Base-by-base conservation (phyloP, 345 rosid species). In the Aethionema arabicum region DNA sequence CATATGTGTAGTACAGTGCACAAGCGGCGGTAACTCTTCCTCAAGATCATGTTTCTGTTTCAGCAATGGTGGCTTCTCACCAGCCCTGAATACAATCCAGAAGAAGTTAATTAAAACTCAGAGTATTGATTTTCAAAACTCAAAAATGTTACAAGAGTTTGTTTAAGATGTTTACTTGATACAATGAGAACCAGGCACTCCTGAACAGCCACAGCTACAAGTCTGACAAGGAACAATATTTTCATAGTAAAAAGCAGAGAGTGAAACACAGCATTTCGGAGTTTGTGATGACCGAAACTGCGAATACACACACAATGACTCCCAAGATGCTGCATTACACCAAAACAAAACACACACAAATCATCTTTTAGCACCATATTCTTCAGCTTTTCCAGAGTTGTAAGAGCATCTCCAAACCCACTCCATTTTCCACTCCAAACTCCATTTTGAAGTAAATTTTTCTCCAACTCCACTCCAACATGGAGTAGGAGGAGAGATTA, bases 261-360 rank as follows among this genome's bases (percentile, higher is more conserved):
- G 67, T 44, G 96, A 86, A 58, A 91, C 96, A 55, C 98, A 91
- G 59, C 98, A 91, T 50, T 74, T 85, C 10, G 96, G 98, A 14
- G 79, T 59, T 2, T 67, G 63, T 64, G 95, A 81, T 71, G 95
- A 74, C 59, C 77, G 11, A 67, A 72, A 72, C 57, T 82, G 92
- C 3, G 96, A 85, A 73, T 88, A 91, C 3, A 76, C 58, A 10
- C 98, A 88, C 11, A 75, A 79, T 65, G 80, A 82, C 37, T 85
- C 73, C 92, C 96, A 86, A 45, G 98, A 85, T 42, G 76, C 98
- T 88, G 59, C 33, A 11, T 61, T 29, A 21, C 27, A 21, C 27
- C 65, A 59, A 46, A 6, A 59, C 5, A 50, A 67, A 8, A 30
- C 50, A 16, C 36, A 58, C 21, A 7, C 0, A 45, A 7, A n/a